Evolutionary conservation across 352 stramenopile genomes (phyloP), one percentile per base, ranked within the genome.

Genomic region (Peronosclerospora sorghi): DNA sequence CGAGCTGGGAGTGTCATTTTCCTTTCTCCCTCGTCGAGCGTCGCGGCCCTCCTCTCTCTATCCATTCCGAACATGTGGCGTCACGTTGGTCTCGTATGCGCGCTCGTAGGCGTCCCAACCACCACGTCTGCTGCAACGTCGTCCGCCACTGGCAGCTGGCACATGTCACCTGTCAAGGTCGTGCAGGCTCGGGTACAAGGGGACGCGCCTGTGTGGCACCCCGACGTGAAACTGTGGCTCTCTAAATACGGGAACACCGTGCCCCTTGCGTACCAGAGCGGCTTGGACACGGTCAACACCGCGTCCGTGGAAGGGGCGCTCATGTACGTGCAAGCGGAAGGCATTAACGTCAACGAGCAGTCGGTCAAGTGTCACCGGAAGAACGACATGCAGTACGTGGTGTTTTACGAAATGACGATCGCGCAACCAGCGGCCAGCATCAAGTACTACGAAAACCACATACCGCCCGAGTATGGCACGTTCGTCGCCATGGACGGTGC

Each of bases 381-480:
- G 51, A 86, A 75, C 55, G 63, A 52, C 35, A 65, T 84, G 50
- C 55, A 74, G 39, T 73, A 77, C 47, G 43, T 86, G 0, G 65
- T 68, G 15, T 80, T 85, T 20, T 88, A 83, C 57, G 61, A 83
- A 52, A 68, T 82, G 41, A 72, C 42, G 17, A 66, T 87, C 32
- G 68, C 70, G 10, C 72, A 85, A 45, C 69, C 71, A 0, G 71
- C 56, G 18, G 48, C 56, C 32, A 48, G 65, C 27, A 54, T 86
- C 29, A 68, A 69, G 34, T 65, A 76, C 38, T 83, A 80, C 46
- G 57, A 59, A 35, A 54, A 48, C 39, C 54, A 68, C 49, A 53
- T 51, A 4, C 51, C 59, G 0, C 42, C 41, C 8, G 75, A 88
- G 48, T 83, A 83, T 41, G 59, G 68, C 8, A 45, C 65, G 6